Conservation (phyloP, 768 basidiomycete species). For the Trametes cinnabarina region DNA sequence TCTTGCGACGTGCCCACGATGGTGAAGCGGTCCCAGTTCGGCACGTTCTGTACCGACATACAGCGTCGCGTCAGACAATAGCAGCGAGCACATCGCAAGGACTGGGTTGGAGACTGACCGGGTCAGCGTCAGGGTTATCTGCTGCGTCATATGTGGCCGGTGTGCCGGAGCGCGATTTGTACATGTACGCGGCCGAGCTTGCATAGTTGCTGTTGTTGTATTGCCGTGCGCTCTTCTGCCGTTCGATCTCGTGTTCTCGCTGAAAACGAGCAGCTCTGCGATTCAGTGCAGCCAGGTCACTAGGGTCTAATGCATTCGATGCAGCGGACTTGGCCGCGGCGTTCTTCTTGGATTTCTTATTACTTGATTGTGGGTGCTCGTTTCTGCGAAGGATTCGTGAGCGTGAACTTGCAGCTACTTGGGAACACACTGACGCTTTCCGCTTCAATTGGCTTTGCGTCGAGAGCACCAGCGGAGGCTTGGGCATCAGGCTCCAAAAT, state of each 20-base stretch:
- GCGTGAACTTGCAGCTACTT: neutral
- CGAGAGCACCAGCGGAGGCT: constrained; percentile 44
- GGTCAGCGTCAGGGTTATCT: constrained; percentile 73
- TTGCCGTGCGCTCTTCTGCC: constrained; percentile 50
- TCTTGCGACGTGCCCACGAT: constrained; percentile 90
- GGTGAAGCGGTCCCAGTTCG: constrained; percentile 94
- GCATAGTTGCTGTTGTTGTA: constrained; percentile 33
- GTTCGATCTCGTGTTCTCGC: constrained; percentile 84
- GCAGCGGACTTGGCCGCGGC: constrained; percentile 32
- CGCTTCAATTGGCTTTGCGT: constrained; percentile 57
- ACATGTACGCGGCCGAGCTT: constrained; percentile 25
- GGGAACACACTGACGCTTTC: constrained; percentile 49
- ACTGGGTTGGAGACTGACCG: constrained; percentile 44
- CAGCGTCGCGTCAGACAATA: constrained; percentile 4
- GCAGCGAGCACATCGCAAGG: neutral
- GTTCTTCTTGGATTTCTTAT: constrained; percentile 62
- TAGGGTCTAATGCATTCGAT: constrained; percentile 44
- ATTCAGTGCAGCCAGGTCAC: constrained; percentile 67
- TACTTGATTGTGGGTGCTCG: constrained; percentile 37
- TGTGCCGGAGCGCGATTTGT: constrained; percentile 39
- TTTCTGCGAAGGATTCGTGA: constrained; percentile 29
- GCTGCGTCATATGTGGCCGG: constrained; percentile 29
- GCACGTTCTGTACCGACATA: constrained; percentile 67
- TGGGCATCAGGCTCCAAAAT: constrained; percentile 54
- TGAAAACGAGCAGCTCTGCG: constrained; percentile 87